Conservation (phyloP, 495 filamentous ascomycete genomes). For the Xylaria longipes region DNA sequence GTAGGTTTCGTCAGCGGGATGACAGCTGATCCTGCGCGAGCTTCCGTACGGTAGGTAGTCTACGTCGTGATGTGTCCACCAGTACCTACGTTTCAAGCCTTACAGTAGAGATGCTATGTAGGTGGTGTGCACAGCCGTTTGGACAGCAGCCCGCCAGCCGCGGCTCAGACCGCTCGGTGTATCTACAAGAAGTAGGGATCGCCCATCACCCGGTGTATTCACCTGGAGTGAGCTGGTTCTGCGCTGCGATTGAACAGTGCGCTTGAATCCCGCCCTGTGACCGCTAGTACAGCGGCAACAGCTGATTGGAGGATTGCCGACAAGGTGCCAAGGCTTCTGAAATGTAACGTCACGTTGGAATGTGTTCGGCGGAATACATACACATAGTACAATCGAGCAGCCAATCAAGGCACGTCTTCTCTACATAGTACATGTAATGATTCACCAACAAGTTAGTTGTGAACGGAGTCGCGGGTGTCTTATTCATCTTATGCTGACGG, state of each 20-base stretch:
- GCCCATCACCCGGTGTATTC: constrained; percentile 13
- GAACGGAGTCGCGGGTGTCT: not conserved
- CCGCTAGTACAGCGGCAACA: constrained; percentile 10
- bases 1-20: constrained; percentile 17
- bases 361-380: constrained; percentile 10
- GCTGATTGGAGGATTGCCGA: constrained; percentile 24
- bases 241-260: constrained; percentile 11
- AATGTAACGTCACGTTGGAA: constrained; percentile 28
- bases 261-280: constrained; percentile 20
- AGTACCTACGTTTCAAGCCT: not conserved
- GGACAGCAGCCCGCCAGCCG: not conserved
- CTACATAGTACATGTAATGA: constrained; percentile 6
- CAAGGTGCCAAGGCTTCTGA: constrained; percentile 19
- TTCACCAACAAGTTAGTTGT: constrained; percentile 17
- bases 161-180: constrained; percentile 26
- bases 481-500: constrained; percentile 15
- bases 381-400: no score
- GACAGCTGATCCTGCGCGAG: constrained; percentile 8
- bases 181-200: constrained; percentile 23
- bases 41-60: not conserved
- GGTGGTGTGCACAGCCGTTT: not conserved
- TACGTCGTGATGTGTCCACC: not conserved
- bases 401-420: constrained; percentile 12
- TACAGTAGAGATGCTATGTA: no score
- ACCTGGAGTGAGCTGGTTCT: constrained; percentile 22